A percentile compares a stretch with the other conserved stretches of the same genome.
These are phyloP conservation scores for Aurifilum marmelostoma DNA, from an alignment of 2,329 filamentous ascomycete genomes.

Conservation along the genomic window DNA sequence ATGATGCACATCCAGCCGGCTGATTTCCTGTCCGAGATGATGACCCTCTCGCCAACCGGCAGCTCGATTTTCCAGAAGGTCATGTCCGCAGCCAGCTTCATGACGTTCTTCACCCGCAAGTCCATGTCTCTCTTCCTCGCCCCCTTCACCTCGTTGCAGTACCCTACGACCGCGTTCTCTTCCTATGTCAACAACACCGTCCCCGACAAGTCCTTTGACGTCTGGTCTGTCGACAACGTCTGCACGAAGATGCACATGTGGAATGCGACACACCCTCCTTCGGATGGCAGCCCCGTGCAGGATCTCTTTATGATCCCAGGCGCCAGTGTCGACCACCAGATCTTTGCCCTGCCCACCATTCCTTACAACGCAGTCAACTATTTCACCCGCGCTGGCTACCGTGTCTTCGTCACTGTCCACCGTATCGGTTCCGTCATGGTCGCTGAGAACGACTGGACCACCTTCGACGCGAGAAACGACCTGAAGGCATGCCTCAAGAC, in stretches of 20 bases:
- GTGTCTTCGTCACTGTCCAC: conserved; percentile 60
- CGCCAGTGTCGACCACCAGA: conserved; percentile 65
- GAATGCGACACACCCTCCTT: conserved; percentile 49
- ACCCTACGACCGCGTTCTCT: conserved; percentile 51
- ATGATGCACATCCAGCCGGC: conserved; percentile 58
- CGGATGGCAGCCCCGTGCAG: conserved; percentile 41
- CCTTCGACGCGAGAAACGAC: conserved; percentile 63
- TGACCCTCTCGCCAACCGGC: conserved; percentile 57
- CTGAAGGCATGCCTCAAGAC: conserved; percentile 58
- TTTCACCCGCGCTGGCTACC: conserved; percentile 62
- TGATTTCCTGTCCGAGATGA: conserved; percentile 59
- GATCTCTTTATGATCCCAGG: conserved; percentile 66
- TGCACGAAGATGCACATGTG: conserved; percentile 59
- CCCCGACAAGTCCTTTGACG: conserved; percentile 44
- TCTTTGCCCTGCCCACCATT: conserved; percentile 65
- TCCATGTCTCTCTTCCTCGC: conserved; percentile 57
- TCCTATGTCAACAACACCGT: conserved; percentile 57
- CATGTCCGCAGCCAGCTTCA: conserved; percentile 52
- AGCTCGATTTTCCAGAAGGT: conserved; percentile 48
- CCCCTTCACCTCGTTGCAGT: conserved; percentile 60
- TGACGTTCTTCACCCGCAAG: conserved; percentile 59
- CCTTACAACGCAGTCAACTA: conserved; percentile 66
- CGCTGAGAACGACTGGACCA: conserved; percentile 58
- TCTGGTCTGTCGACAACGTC: conserved; percentile 57
- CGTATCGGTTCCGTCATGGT: conserved; percentile 59